These are phyloP conservation scores for Circinella umbellata DNA, from an alignment of 371 early-diverging fungal genomes.

Conservation along the genomic window DNA sequence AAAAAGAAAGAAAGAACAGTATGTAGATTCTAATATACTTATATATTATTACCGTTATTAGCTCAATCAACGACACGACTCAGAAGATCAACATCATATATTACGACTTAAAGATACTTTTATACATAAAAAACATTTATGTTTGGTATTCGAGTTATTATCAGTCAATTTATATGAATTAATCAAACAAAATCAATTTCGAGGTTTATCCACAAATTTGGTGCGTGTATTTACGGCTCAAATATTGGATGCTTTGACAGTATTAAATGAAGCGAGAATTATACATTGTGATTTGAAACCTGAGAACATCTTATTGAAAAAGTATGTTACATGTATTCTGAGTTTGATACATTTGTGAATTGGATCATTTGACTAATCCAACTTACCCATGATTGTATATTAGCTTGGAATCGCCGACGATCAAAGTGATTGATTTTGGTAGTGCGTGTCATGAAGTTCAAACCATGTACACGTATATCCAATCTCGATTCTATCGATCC, in stretches of 20 bases:
- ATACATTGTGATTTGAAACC: constrained; percentile 99
- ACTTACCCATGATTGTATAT: neutral
- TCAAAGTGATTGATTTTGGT: constrained; percentile 99
- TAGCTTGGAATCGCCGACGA: constrained; percentile 81
- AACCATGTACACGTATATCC: constrained; percentile 95
- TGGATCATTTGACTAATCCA: no score
- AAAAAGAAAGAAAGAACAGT: neutral
- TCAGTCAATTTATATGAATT: constrained; percentile 97
- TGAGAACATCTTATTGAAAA: constrained; percentile 92
- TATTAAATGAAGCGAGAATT: constrained; percentile 86
- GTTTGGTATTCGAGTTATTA: constrained; percentile 95
- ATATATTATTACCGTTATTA: constrained; percentile 19
- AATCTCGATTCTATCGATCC: constrained; percentile 97
- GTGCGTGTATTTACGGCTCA: constrained; percentile 89
- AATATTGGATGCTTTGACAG: constrained; percentile 81
- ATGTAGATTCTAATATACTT: no score
- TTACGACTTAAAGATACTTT: constrained; percentile 91
- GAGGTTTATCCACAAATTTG: constrained; percentile 88
- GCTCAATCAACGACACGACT: constrained; percentile 85
- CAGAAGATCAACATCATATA: constrained; percentile 82
- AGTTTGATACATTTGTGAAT: neutral
- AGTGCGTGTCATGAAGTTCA: constrained; percentile 94
- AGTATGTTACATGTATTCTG: constrained; percentile 42
- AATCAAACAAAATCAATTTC: constrained; percentile 95
- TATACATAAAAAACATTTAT: constrained; percentile 91